phyloP scores from a whole-genome alignment of 768 basidiomycete genomes.

The Dentipellis fragilis region DNA sequence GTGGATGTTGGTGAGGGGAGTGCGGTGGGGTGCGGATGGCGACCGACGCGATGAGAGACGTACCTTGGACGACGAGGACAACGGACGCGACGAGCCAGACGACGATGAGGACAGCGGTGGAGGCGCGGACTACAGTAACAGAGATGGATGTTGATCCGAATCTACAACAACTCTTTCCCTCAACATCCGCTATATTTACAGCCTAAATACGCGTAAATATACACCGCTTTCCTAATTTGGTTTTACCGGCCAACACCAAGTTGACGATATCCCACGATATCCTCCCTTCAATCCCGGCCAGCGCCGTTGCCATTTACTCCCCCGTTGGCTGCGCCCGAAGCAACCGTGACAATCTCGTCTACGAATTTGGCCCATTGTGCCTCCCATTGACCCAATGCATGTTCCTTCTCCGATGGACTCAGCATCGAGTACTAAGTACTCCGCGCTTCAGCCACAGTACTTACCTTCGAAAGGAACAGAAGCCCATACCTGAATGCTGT shows the following conservation, averaged over 20 bases:
- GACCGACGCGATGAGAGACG: conserved; percentile 8
- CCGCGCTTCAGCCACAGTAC: neutral
- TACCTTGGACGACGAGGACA: conserved; percentile 9
- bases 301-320: neutral
- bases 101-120: neutral
- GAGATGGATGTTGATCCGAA: neutral
- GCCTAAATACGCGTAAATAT: conserved; percentile 1
- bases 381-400: conserved; percentile 2
- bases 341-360: neutral
- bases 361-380: conserved; percentile 6
- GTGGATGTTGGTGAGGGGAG: conserved; percentile 18
- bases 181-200: conserved; percentile 1
- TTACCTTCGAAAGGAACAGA: neutral
- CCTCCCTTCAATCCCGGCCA: neutral
- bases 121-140: neutral
- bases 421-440: conserved; percentile 5
- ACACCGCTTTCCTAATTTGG: neutral
- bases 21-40: conserved; percentile 19
- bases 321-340: neutral
- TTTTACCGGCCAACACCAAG: neutral
- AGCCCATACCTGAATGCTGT: conserved; percentile 45
- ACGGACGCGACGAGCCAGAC: conserved; percentile 2
- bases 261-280: neutral
- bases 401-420: neutral
- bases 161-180: neutral